Base-by-base conservation (phyloP, 257 asterid species). In the Penstemon newberryi region DNA sequence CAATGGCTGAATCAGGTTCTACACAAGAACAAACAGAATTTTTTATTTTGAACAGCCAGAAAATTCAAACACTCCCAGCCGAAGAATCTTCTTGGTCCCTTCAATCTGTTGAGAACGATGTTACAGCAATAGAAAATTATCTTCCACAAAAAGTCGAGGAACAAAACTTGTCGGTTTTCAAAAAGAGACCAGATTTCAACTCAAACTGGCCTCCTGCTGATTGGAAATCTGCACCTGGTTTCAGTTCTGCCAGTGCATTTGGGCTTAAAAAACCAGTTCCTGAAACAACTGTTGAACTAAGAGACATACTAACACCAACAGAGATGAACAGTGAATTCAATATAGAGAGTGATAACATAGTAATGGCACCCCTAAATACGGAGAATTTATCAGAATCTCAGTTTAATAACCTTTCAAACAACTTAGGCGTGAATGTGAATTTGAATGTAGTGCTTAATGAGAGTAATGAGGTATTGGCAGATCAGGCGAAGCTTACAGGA, bases 1-100 rank as follows among this genome's bases (percentile, higher is more conserved):
- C 87, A 51, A 86, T 87, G 96, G 92, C 84, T 0, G 83, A 82
- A 82, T 89, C 99, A 66, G 96, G 97, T 73, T 80, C 96, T 43
- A 81, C 80, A 5, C 86, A 84, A 79, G 93, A 89, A 89, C 96
- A 94, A 77, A 83, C 80, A 8, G 99, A 91, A 68, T 73, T 70
- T 74, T 91, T 91, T 82, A 85, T 94, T 57, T 56, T 82, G 63
- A 91, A 87, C 77, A 84, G 91, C 87, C 97, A 86, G 83, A 91
- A 89, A 78, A 77, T 91, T 60, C 91, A 92, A 39, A 78, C 81
- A 69, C 88, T 91, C 72, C 91, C 96, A 5, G 73, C 56, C 0
- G 88, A 79, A 54, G 97, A 94, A 79, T 47, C 78, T 19, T 46
- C 55, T 36, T 94, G 99, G 99, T 84, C 91, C 60, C 81, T 93